phyloP scores from a whole-genome alignment of 768 basidiomycete genomes.

The Suillus discolor region DNA sequence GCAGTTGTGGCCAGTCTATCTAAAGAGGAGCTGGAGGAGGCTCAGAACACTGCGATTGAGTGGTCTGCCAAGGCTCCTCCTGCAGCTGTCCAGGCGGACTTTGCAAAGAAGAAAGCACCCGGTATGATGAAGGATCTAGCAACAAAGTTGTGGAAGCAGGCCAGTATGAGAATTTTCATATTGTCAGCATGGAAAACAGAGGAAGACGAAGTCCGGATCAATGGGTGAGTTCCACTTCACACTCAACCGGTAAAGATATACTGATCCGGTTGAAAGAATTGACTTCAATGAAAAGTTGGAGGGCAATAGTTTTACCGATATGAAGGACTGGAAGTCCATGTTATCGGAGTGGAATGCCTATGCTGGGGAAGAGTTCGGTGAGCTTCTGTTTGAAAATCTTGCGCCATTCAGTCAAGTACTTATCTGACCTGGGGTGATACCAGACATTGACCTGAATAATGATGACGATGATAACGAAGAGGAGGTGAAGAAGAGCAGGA shows the following conservation, averaged over 20 bases:
- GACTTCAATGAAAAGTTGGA: conserved; percentile 3
- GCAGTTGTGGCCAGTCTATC: not conserved
- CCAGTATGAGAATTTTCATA: conserved; percentile 2
- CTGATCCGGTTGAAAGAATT: not conserved
- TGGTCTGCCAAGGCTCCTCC: conserved; percentile 7
- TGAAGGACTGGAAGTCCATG: not conserved
- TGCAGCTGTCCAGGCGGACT: not conserved
- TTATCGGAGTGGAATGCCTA: conserved; percentile 5
- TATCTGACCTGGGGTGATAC: not conserved
- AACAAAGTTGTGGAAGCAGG: conserved; percentile 4
- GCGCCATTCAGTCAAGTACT: not conserved
- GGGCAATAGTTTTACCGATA: not conserved
- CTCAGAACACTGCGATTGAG: not conserved
- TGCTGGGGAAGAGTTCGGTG: not conserved
- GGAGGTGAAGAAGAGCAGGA: not conserved
- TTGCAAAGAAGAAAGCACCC: conserved; percentile 3
- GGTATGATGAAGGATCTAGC: not conserved
- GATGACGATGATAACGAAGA: not conserved
- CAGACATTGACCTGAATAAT: not conserved
- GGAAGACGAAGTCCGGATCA: not conserved
- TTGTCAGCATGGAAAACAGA: not conserved
- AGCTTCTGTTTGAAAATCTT: not conserved
- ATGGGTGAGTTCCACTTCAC: not conserved
- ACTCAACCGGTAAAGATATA: not conserved
- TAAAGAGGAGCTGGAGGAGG: conserved; percentile 5